Evolutionary conservation across 345 rosid genomes (phyloP), one percentile per base, ranked within the genome.

Genomic region (Bretschneidera sinensis): DNA sequence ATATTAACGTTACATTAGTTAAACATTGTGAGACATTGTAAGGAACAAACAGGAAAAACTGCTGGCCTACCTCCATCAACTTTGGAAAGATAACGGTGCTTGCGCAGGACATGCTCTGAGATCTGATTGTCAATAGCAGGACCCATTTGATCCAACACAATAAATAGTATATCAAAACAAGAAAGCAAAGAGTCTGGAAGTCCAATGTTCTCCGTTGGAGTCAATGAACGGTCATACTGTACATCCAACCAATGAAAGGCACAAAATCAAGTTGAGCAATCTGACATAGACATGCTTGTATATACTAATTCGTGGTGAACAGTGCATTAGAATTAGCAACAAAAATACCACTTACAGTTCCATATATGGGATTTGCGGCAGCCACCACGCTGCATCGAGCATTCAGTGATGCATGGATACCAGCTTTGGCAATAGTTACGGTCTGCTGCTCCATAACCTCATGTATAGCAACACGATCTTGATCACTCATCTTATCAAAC

Each of bases 381-480:
- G 99, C 97, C 60, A 94, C 95, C 60, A 94, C 99, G 62, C 97
- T 88, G 81, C 97, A 90, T 43, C 99, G 83, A 71, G 99, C 99
- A 77, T 90, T 94, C 60, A 94, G 67, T 52, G 99, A 94, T 50
- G 99, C 97, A 86, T 90, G 96, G 52, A 94, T 94, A 57, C 99
- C 99, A 34, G 99, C 99, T 82, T 94, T 94, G 51, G 99, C 99
- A 65, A 90, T 94, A 24, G 97, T 94, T 68, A 94, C 99, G 17
- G 99, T 94, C 78, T 94, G 99, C 75, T 94, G 99, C 79, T 94
- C 99, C 99, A 94, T 94, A 61, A 94, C 99, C 74, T 94, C 99
- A 60, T 94, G 99, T 69, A 94, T 94, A 17, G 99, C 96, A 76
- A 90, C 97, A 69, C 99, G 91, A 80, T 94, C 99, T 78, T 80